These are phyloP conservation scores for Didymella exigua DNA, from an alignment of 2,329 filamentous ascomycete genomes.

Conservation along the genomic window DNA sequence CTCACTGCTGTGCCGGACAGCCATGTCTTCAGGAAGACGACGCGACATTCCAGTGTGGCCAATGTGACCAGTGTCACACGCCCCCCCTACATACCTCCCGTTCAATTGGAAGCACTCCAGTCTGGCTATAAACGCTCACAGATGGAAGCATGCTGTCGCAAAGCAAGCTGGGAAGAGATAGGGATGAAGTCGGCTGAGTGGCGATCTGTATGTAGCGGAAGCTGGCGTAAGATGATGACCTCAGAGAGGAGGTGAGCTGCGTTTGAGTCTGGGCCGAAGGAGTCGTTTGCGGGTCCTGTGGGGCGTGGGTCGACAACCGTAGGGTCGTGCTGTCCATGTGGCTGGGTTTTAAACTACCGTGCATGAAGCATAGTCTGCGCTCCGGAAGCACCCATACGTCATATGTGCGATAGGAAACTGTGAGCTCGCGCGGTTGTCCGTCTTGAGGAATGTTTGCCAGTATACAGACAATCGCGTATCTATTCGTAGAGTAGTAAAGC, in stretches of 20 bases:
- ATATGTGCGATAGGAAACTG: background rate
- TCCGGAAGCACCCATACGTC: slow-evolving; percentile 4
- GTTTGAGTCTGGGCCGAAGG: slow-evolving; percentile 1
- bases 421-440: too few species aligned
- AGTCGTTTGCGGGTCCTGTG: background rate
- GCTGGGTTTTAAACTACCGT: background rate
- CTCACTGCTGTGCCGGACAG: background rate
- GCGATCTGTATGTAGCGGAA: background rate
- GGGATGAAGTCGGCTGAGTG: background rate
- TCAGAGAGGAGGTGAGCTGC: slow-evolving; percentile 1
- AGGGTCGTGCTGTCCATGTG: slow-evolving; percentile 4
- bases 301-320: slow-evolving; percentile 1
- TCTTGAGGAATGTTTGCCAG: background rate
- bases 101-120: too few species aligned
- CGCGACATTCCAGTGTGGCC: slow-evolving; percentile 1
- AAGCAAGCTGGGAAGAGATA: background rate
- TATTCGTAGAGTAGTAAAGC: background rate
- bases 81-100: background rate
- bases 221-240: slow-evolving; percentile 5
- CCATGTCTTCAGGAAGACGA: background rate
- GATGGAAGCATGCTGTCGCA: background rate
- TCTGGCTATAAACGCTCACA: background rate
- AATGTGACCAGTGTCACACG: background rate
- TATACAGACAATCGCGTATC: background rate
- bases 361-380: background rate